These are phyloP conservation scores for Chiua sp. DNA, from an alignment of 1,284 basidiomycete species.

Conservation along the genomic window DNA sequence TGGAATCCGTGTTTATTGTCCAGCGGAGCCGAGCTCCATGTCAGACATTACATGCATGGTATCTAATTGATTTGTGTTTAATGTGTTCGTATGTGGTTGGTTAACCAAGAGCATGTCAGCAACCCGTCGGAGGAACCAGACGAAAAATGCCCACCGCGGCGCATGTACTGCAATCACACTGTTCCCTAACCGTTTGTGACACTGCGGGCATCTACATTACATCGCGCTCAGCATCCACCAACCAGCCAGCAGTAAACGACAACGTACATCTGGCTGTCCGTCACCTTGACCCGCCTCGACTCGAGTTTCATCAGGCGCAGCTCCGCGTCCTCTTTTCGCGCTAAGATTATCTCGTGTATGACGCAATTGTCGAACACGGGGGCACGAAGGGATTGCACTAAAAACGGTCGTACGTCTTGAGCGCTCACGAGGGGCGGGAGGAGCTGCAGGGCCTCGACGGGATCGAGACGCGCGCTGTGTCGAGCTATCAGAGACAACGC, in stretches of 20 bases:
- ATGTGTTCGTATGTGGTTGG: too few species aligned
- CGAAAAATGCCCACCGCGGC: slow-evolving; percentile 59
- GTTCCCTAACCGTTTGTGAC: slow-evolving; percentile 93
- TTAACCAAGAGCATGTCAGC: slow-evolving; percentile 2
- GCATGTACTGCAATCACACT: slow-evolving; percentile 95
- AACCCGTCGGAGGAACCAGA: not conserved
- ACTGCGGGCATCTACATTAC: slow-evolving; percentile 84
- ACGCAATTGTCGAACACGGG: slow-evolving; percentile 74
- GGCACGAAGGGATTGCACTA: slow-evolving; percentile 74
- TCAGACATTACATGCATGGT: too few species aligned
- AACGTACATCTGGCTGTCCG: slow-evolving; percentile 87
- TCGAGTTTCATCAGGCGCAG: slow-evolving; percentile 77
- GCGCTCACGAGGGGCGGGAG: slow-evolving; percentile 89
- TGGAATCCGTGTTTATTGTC: too few species aligned
- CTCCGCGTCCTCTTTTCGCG: slow-evolving; percentile 76
- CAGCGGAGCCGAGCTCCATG: too few species aligned
- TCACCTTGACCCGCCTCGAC: slow-evolving; percentile 84
- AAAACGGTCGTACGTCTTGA: slow-evolving; percentile 79
- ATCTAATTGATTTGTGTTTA: too few species aligned
- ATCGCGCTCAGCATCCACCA: too few species aligned
- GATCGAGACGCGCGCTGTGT: slow-evolving; percentile 83
- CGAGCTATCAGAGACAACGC: slow-evolving; percentile 86
- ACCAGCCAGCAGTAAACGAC: not conserved
- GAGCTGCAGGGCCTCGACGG: slow-evolving; percentile 81
- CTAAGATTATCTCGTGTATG: slow-evolving; percentile 69